Percentiles rank a stretch among this genome's conserved stretches.
Evolutionary conservation across 306 rosid genomes (phyloP).

Genomic region (Citrullus amarus): DNA sequence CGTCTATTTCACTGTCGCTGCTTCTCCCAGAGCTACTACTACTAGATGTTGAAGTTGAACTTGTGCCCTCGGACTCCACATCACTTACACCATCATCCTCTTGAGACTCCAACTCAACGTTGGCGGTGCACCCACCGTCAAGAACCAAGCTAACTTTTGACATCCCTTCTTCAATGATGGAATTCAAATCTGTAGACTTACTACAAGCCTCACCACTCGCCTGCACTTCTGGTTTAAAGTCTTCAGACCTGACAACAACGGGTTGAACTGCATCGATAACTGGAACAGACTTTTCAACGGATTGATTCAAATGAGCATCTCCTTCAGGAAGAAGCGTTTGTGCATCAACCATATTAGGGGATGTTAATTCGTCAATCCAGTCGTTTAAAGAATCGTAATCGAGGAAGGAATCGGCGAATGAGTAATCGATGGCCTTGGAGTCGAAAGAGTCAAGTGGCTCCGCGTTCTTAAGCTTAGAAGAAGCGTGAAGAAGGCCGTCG

Average conservation of each 20-base stretch:
- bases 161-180: slow-evolving; percentile 29
- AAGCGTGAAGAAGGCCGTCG: slow-evolving; percentile 17
- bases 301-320: neutral
- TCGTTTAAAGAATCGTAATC: slow-evolving; percentile 41
- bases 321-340: neutral
- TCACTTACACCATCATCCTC: slow-evolving; percentile 22
- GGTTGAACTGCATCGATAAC: neutral
- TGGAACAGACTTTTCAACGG: neutral
- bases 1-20: slow-evolving; percentile 9
- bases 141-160: slow-evolving; percentile 36
- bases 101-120: slow-evolving; percentile 1
- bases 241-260: neutral
- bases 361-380: slow-evolving; percentile 23
- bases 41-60: slow-evolving; percentile 22
- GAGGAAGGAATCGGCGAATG: slow-evolving; percentile 50
- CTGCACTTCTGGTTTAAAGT: neutral
- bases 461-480: slow-evolving; percentile 17
- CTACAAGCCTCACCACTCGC: slow-evolving; percentile 9
- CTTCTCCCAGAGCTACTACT: slow-evolving; percentile 10
- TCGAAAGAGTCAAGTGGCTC: slow-evolving; percentile 19
- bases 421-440: slow-evolving; percentile 14
- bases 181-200: slow-evolving; percentile 12
- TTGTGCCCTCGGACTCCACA: slow-evolving; percentile 28
- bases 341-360: slow-evolving; percentile 20
- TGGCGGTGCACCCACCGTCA: slow-evolving; percentile 13